phyloP scores from a whole-genome alignment of 306 rosid genomes.

The Cucurbita ficifolia region DNA sequence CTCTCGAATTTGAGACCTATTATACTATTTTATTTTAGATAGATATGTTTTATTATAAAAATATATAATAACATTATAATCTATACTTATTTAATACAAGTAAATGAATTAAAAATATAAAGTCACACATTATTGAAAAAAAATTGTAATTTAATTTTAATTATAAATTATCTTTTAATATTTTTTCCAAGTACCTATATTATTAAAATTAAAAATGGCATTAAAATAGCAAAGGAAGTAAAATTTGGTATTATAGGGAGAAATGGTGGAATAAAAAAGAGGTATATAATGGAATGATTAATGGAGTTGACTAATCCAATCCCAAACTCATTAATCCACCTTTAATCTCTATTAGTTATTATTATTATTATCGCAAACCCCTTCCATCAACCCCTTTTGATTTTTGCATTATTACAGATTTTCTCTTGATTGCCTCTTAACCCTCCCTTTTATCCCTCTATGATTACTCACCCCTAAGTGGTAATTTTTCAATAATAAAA shows the following conservation, averaged over 20 bases:
- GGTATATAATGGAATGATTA: background rate
- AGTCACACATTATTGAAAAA: too few species aligned
- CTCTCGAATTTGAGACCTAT: too few species aligned
- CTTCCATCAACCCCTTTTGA: background rate
- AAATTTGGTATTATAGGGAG: background rate
- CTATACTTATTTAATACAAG: too few species aligned
- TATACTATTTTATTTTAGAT: too few species aligned
- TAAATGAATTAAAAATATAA: too few species aligned
- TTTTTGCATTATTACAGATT: background rate
- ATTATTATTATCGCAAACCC: background rate
- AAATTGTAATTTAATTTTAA: too few species aligned
- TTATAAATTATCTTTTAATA: too few species aligned
- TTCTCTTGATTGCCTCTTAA: background rate
- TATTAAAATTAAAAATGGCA: background rate
- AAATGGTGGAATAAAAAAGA: background rate
- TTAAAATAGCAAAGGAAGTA: background rate
- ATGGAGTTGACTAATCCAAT: background rate
- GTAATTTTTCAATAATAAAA: background rate
- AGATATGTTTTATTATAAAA: too few species aligned
- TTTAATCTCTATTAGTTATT: background rate
- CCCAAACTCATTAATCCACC: conserved; percentile 1
- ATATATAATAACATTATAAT: too few species aligned
- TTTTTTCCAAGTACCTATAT: too few species aligned
- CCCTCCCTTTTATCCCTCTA: background rate
- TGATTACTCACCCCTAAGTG: background rate